These are phyloP conservation scores for Fusarium oxysporum DNA, from an alignment of 2,329 filamentous ascomycete species.

Conservation along the genomic window DNA sequence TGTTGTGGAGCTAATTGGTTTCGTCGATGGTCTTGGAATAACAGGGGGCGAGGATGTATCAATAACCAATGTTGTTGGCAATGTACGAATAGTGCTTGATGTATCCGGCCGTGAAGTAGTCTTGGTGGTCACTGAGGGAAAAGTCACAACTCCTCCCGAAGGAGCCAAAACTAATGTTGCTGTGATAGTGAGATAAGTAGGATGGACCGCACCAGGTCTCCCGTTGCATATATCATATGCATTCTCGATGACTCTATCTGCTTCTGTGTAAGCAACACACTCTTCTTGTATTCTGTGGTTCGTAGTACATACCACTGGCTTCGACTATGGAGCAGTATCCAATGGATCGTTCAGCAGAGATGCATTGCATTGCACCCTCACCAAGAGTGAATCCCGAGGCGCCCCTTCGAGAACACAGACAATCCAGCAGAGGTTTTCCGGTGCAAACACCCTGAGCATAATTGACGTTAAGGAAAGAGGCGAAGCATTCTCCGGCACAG, in stretches of 20 bases:
- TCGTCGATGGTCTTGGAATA: slow-evolving; percentile 25
- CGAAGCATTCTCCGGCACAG: slow-evolving; percentile 72
- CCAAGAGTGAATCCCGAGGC: slow-evolving; percentile 74
- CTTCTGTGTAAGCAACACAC: slow-evolving; percentile 25
- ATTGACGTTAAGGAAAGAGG: slow-evolving; percentile 71
- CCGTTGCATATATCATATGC: slow-evolving; percentile 70
- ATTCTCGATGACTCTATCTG: slow-evolving; percentile 57
- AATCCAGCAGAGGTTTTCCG: slow-evolving; percentile 64
- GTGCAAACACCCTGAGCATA: slow-evolving; percentile 64
- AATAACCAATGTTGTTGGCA: slow-evolving; percentile 47
- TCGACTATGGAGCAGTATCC: slow-evolving; percentile 64
- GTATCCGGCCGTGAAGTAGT: slow-evolving; percentile 12
- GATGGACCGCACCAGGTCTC: slow-evolving; percentile 61
- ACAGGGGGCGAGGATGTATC: slow-evolving; percentile 43
- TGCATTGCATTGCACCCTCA: slow-evolving; percentile 77
- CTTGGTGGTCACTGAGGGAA: slow-evolving; percentile 41
- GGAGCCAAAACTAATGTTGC: slow-evolving; percentile 63
- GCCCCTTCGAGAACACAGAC: slow-evolving; percentile 72
- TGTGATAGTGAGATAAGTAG: slow-evolving; percentile 68
- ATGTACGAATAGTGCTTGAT: slow-evolving; percentile 27
- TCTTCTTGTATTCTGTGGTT: background rate
- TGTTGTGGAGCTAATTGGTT: slow-evolving; percentile 1
- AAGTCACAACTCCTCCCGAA: slow-evolving; percentile 45
- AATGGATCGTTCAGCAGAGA: slow-evolving; percentile 63
- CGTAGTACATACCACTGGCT: slow-evolving; percentile 47